Evolutionary conservation across 2,329 filamentous ascomycete genomes (phyloP).

Genomic region (Thermothelomyces thermophilus): DNA sequence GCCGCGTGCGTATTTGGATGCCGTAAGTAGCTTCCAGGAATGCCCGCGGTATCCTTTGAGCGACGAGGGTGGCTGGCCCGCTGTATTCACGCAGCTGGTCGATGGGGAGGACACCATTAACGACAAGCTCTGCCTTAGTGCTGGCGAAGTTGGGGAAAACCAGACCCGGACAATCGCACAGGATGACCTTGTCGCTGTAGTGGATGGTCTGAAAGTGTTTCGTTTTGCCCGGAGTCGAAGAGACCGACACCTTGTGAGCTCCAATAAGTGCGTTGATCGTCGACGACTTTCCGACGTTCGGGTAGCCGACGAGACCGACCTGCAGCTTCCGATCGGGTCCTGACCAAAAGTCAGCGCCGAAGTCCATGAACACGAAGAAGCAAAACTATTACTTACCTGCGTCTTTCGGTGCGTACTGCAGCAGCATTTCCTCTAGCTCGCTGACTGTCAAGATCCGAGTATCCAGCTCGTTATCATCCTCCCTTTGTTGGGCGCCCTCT

Average conservation of each 20-base stretch:
- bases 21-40: conserved; percentile 94
- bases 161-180: conserved; percentile 97
- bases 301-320: conserved; percentile 93
- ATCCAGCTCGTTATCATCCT: conserved; percentile 45
- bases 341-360: conserved; percentile 19
- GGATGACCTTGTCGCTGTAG: conserved; percentile 77
- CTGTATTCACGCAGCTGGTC: conserved; percentile 92
- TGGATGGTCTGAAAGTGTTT: conserved; percentile 99
- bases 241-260: conserved; percentile 97
- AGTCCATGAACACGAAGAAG: neutral
- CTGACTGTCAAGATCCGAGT: conserved; percentile 86
- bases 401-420: conserved; percentile 58
- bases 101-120: conserved; percentile 90
- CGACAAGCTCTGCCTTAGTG: conserved; percentile 93
- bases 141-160: conserved; percentile 98
- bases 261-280: conserved; percentile 99
- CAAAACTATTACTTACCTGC: conserved; percentile 36
- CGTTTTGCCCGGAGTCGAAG: conserved; percentile 93
- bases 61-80: conserved; percentile 76
- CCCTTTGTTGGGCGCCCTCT: conserved; percentile 26
- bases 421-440: conserved; percentile 83
- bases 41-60: conserved; percentile 74
- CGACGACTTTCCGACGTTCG: conserved; percentile 97
- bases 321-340: conserved; percentile 61
- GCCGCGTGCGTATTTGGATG: conserved; percentile 74